Percentiles rank a stretch among this genome's conserved stretches.
phyloP scores from a whole-genome alignment of 768 basidiomycete species.

The Crassisporium funariophilum region DNA sequence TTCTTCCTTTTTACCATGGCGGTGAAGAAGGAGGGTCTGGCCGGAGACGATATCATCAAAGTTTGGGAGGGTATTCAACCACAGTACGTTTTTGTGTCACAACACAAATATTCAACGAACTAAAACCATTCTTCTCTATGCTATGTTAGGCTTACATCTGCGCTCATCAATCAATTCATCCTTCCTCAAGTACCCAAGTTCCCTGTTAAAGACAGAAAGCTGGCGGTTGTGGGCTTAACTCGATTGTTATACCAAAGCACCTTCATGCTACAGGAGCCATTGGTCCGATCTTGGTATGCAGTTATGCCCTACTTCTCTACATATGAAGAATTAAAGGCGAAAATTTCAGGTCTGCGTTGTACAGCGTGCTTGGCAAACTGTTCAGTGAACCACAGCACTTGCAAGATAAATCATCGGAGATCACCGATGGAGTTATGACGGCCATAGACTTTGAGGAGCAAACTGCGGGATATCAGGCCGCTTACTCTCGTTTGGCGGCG shows the following conservation, averaged over 20 bases:
- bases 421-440: slow-evolving; percentile 59
- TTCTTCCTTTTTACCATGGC: slow-evolving; percentile 81
- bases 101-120: not conserved
- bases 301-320: not conserved
- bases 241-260: slow-evolving; percentile 75
- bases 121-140: not conserved
- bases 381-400: slow-evolving; percentile 80
- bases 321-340: not conserved
- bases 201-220: slow-evolving; percentile 81
- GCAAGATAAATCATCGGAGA: slow-evolving; percentile 44
- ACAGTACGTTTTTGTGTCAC: slow-evolving; percentile 58
- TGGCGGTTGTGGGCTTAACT: slow-evolving; percentile 79
- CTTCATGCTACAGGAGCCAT: slow-evolving; percentile 67
- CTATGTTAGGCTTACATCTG: slow-evolving; percentile 65
- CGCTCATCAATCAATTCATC: slow-evolving; percentile 75
- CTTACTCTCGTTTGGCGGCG: slow-evolving; percentile 89
- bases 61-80: slow-evolving; percentile 84
- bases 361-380: slow-evolving; percentile 73
- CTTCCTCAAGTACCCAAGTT: slow-evolving; percentile 81
- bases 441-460: slow-evolving; percentile 91
- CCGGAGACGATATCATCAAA: slow-evolving; percentile 78
- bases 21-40: slow-evolving; percentile 69
- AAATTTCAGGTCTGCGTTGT: slow-evolving; percentile 60
- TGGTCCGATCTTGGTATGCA: slow-evolving; percentile 66
- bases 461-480: slow-evolving; percentile 88